A percentile compares a stretch with the other conserved stretches of the same genome.
These are phyloP conservation scores for Stephanodiscus minutulus DNA, from an alignment of 108 stramenopile species.

Conservation along the genomic window DNA sequence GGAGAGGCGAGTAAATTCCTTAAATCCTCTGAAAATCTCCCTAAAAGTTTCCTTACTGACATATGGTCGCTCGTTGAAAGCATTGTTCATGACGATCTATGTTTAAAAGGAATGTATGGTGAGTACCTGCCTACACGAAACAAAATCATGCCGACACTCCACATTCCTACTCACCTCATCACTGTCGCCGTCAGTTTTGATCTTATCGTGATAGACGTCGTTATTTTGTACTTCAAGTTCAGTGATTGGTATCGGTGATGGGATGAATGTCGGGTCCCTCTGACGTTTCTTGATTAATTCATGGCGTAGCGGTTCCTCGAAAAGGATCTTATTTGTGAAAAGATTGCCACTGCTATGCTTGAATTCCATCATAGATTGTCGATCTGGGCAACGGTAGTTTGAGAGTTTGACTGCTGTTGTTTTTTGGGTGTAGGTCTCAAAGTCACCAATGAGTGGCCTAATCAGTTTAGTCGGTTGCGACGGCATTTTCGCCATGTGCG, in stretches of 20 bases:
- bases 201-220: slow-evolving; percentile 11
- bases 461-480: slow-evolving; percentile 7
- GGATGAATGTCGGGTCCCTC: slow-evolving; percentile 1
- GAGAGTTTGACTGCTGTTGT: not conserved
- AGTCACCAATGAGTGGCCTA: not conserved
- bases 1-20: slow-evolving; percentile 4
- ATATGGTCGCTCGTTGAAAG: slow-evolving; percentile 26
- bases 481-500: not conserved
- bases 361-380: slow-evolving; percentile 34
- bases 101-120: not conserved
- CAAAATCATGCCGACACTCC: not conserved
- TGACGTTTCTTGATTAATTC: slow-evolving; percentile 29
- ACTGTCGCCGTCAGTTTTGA: slow-evolving; percentile 7
- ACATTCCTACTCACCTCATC: slow-evolving; percentile 21
- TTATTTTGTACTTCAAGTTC: slow-evolving; percentile 10
- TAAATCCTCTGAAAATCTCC: slow-evolving; percentile 27
- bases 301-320: slow-evolving; percentile 38
- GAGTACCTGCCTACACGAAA: not conserved
- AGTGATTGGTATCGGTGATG: slow-evolving; percentile 33
- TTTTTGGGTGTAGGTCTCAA: not conserved
- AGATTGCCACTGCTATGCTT: slow-evolving; percentile 8
- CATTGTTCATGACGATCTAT: slow-evolving; percentile 17
- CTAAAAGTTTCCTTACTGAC: slow-evolving; percentile 22
- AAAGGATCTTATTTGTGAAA: slow-evolving; percentile 9
- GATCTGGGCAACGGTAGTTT: not conserved